Evolutionary conservation across 768 basidiomycete genomes (phyloP).

Genomic region (Amanita thiersii): DNA sequence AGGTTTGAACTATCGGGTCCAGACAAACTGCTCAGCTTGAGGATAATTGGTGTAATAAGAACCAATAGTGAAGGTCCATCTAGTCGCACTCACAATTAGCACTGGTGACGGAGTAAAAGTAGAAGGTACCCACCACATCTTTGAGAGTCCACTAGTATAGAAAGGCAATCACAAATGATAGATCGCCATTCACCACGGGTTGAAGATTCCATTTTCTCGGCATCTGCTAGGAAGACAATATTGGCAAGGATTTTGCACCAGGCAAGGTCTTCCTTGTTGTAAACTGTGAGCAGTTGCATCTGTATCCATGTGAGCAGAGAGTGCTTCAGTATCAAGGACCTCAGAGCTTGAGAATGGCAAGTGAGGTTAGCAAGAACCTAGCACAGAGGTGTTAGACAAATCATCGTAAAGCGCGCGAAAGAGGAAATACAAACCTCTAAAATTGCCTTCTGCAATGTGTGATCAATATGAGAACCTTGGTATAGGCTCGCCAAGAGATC

Average conservation of each 20-base stretch:
- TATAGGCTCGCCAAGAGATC: constrained; percentile 79
- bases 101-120: background rate
- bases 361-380: constrained; percentile 75
- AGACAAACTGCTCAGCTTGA: background rate
- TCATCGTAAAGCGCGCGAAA: background rate
- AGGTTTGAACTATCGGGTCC: background rate
- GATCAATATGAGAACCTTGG: constrained; percentile 54
- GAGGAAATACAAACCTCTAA: constrained; percentile 48
- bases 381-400: background rate
- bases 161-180: constrained; percentile 46
- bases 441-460: constrained; percentile 43
- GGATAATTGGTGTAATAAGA: background rate
- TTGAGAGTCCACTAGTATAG: constrained; percentile 3
- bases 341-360: constrained; percentile 57
- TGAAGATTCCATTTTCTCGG: constrained; percentile 40
- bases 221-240: constrained; percentile 42
- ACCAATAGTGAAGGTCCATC: background rate
- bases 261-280: constrained; percentile 35
- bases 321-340: constrained; percentile 64
- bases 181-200: constrained; percentile 55
- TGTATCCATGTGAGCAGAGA: constrained; percentile 78
- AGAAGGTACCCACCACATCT: constrained; percentile 18
- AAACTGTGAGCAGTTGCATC: constrained; percentile 44
- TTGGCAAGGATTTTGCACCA: constrained; percentile 68
- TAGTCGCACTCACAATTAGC: background rate